These are phyloP conservation scores for Zygosaccharomyces bisporus DNA, from an alignment of 805 yeast genomes.

Conservation along the genomic window DNA sequence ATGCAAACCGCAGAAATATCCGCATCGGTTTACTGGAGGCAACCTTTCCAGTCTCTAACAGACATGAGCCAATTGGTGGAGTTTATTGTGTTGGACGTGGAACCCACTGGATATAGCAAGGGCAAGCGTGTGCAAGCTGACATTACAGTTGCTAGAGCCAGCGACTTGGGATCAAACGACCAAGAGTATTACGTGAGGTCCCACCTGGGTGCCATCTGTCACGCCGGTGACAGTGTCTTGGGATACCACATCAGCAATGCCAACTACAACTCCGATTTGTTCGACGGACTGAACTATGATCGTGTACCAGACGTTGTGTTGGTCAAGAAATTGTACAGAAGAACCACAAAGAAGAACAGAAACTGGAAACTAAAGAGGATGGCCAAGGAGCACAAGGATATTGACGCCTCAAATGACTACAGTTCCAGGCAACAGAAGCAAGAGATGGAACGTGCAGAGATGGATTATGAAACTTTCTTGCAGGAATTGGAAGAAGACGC, in stretches of 20 bases:
- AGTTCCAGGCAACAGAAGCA: conserved; percentile 72
- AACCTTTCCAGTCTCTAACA: conserved; percentile 72
- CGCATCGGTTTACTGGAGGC: conserved; percentile 73
- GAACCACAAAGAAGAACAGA: conserved; percentile 71
- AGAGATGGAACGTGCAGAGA: conserved; percentile 87
- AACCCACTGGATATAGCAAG: conserved; percentile 74
- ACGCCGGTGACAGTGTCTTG: conserved; percentile 93
- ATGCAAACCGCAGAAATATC: conserved; percentile 73
- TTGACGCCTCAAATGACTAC: conserved; percentile 64
- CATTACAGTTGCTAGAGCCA: conserved; percentile 81
- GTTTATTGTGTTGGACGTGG: conserved; percentile 89
- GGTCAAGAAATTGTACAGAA: conserved; percentile 83
- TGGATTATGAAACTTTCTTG: conserved; percentile 91
- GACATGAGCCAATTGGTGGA: conserved; percentile 76
- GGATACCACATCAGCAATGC: conserved; percentile 85
- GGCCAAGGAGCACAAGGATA: conserved; percentile 93
- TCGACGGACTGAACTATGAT: conserved; percentile 61
- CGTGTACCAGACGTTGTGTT: conserved; percentile 80
- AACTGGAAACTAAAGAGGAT: conserved; percentile 94
- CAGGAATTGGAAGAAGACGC: conserved; percentile 97
- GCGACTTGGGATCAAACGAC: conserved; percentile 85
- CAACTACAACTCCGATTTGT: conserved; percentile 82
- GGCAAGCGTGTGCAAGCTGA: conserved; percentile 87
- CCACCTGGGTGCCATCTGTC: conserved; percentile 89
- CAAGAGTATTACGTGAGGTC: conserved; percentile 78